A percentile compares a stretch with the other conserved stretches of the same genome.
These are phyloP conservation scores for Leptomonas seymouri DNA, from an alignment of 208 protist genomes.

Conservation along the genomic window DNA sequence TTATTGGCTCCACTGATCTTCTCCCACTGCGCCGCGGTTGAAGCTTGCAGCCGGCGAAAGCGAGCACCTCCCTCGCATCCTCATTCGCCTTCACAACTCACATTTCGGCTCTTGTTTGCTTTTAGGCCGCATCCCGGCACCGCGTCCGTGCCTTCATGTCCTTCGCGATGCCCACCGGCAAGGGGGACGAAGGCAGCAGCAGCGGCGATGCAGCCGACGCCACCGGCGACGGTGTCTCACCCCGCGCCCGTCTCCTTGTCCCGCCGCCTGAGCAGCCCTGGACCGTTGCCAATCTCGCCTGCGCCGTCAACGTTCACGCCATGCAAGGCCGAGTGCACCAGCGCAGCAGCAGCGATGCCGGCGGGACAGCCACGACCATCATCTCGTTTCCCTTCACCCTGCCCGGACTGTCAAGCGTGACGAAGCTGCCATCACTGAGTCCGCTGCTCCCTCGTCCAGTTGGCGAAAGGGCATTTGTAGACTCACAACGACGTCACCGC, in stretches of 20 bases:
- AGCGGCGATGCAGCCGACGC: constrained; percentile 7
- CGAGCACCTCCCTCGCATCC: not conserved
- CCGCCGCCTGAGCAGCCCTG: constrained; percentile 27
- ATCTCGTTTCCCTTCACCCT: constrained; percentile 22
- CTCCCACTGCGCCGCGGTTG: too few relatives aligned
- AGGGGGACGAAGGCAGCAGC: constrained; percentile 11
- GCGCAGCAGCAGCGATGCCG: not conserved
- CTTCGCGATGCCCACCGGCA: not conserved
- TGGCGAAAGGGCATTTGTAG: too few relatives aligned
- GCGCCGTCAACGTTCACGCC: not conserved
- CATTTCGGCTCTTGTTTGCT: not conserved
- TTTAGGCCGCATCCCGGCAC: not conserved
- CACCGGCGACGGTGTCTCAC: not conserved
- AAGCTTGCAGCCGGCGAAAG: too few relatives aligned
- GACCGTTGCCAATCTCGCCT: constrained; percentile 3
- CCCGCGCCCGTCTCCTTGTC: constrained; percentile 12
- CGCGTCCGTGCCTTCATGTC: constrained; percentile 1
- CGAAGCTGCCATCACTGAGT: constrained; percentile 7
- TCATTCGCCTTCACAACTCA: not conserved
- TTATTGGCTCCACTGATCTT: not conserved
- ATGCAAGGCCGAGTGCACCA: not conserved
- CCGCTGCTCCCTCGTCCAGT: constrained; percentile 11
- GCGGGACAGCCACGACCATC: not conserved
- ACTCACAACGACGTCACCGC: too few relatives aligned
- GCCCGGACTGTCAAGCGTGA: not conserved